Evolutionary conservation across 2,329 filamentous ascomycete genomes (phyloP), one percentile per base, ranked within the genome.

Genomic region (Talaromyces amestolkiae): DNA sequence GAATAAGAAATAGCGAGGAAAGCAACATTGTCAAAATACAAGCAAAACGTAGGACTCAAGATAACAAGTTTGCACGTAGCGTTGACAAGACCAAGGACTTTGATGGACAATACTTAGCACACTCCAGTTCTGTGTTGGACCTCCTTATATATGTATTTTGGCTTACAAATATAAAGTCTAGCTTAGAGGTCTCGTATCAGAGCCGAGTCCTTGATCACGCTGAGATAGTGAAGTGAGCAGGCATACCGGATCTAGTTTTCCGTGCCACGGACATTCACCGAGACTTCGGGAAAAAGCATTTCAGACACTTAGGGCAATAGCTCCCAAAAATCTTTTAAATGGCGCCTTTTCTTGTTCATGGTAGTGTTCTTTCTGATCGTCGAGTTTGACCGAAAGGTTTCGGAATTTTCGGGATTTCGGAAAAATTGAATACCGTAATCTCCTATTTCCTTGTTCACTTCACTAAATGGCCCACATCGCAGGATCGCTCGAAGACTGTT

Each of bases 371-470:
- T 45, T n/a, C 8, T 45, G 43, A 45, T 22, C 3, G n/a, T 45
- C 43, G 5, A 37, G 10, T 33, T 35, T 22, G 33, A 22, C 15
- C 31, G n/a, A n/a, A n/a, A 22, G 11, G 33, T 56, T 15, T 37
- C 53, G 31, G 31, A 31, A 22, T n/a, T 58, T 37, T 58, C 53
- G 53, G 53, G 31, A 58, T 58, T 58, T 58, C 35, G 53, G 24
- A 13, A 22, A 33, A 58, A 39, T 39, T 45, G 43, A 22, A 27
- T 27, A 27, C 3, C 27, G n/a, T 43, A n/a, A 19, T 45, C 8
- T 13, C 4, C 3, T 45, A 11, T 45, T 45, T 45, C 9, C n/a
- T 45, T n/a, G n/a, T n/a, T n/a, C n/a, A n/a, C n/a, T 45, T 45
- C 43, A 45, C 19, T 6, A 45, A 45, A 3, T 45, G n/a, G 43